Base-by-base conservation (phyloP, 23 red algal species). In the Gracilaria vermiculophylla region DNA sequence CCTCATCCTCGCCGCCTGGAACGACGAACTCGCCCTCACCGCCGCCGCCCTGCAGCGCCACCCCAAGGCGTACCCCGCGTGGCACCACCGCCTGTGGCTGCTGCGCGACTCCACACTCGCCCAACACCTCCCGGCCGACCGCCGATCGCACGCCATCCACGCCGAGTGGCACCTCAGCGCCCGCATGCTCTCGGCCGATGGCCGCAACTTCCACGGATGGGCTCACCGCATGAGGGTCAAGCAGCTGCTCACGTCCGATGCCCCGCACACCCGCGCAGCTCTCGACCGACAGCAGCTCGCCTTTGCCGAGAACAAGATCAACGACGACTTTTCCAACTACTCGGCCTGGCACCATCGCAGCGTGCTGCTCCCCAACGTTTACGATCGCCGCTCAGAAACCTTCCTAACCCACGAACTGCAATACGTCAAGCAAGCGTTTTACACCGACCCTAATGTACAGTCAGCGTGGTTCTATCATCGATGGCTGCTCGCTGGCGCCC, bases 131-230 rank as follows among this genome's bases (percentile, higher is more conserved):
- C 69, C 79, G 0, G 51, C 66, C 24, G 51, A 69, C 15, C 28
- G 69, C 10, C 45, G 65, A 50, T 51, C 44, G 11, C 21, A 62
- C 16, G 80, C 82, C 45, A 61, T 98, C 5, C 42, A 53, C 25
- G 27, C 29, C 16, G 96, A 98, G 74, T 23, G 78, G 47, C 43
- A 65, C 49, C 57, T 98, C 15, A 95, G 78, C 17, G 55, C 53
- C 20, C 72, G 78, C 57, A 69, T 98, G 74, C 85, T 98, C 14
- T 78, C 77, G 16, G 73, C 81, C 6, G 96, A 98, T 75, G 92
- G 72, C 11, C 78, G 96, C 42, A 98, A 98, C 75, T 98, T 98
- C 71, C 96, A 94, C 43, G 96, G 87, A 27, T 98, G 96, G 96
- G 92, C 92, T 19, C 96, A 98, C 45, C 55, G 92, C 28, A 77